Evolutionary conservation across 2,329 filamentous ascomycete genomes (phyloP), one percentile per base, ranked within the genome.

Genomic region (Microcyclosporella mali): DNA sequence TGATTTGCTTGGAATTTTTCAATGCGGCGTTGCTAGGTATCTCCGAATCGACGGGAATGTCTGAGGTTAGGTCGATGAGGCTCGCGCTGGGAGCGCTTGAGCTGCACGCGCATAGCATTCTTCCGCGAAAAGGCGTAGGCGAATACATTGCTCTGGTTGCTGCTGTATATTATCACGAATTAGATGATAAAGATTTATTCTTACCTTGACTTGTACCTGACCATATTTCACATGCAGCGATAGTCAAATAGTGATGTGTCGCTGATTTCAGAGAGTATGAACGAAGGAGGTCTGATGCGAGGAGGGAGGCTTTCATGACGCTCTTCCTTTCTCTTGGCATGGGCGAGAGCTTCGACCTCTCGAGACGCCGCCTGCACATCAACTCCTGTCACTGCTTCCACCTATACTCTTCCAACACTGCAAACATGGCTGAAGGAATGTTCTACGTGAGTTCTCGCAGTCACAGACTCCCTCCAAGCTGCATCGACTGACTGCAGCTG

Each of bases 371-470:
- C 11, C 15, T 27, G 3, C 4, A 27, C 25, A 16, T 27, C 33
- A 12, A 31, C 10, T 17, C 32, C 37, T 30, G 36, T 35, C 37
- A 45, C 25, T 36, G 7, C 9, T 28, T 15, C 17, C 11, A 6
- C 15, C 27, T 12, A 37, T 25, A 10, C 17, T 18, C 40, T 19
- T 35, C 27, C 40, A 46, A 44, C 28, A 52, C 45, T 44, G 50
- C 46, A 50, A 66, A 61, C 45, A 68, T 71, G 49, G 67, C 66
- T 19, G 60, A 69, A 45, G 65, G 71, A 52, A 69, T 72, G 64
- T 60, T 71, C 17, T 57, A 53, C 30, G 54, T 51, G 39, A 45
- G 40, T 46, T 6, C 8, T 56, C n/a, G 9, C 27, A 33, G 3
- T 14, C 14, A 15, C 6, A 14, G 68, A 18, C 11, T n/a, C 7